Base-by-base conservation (phyloP, 2,329 filamentous ascomycete species). In the Corynespora cassiicola region DNA sequence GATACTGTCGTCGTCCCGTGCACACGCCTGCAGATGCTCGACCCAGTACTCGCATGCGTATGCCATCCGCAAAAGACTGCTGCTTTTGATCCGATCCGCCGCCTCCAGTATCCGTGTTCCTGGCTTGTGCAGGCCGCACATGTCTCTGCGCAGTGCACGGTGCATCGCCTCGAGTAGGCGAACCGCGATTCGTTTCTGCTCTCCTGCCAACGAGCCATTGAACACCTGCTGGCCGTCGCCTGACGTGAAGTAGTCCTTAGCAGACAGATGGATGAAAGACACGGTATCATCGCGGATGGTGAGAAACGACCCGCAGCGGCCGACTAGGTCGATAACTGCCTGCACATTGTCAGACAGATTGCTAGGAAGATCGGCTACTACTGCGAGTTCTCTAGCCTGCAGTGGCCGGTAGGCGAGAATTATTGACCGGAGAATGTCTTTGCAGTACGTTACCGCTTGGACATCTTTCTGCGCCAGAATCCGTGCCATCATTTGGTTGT, bases 191-290 rank as follows among this genome's bases (percentile, higher is more conserved):
- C 14, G 32, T 26, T 14, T 15, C 14, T 46, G 52, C 9, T 55
- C 37, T 9, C 51, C 27, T 7, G 36, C 19, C 2, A 76, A 29
- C 28, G 27, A 7, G 24, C 27, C 25, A 33, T 34, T 12, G 15
- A 45, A 38, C 16, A 45, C 24, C 37, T 41, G 36, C 32, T 23
- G 12, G 18, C 36, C 29, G 20, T 34, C 34, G 16, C 32, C 36
- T 34, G 22, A n/a, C 17, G 32, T 37, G 42, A 61, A 34, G 29
- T 28, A 73, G n/a, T 75, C 72, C 44, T 72, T 72, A 0, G 70
- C 73, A 2, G 72, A 75, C 36, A 71, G 66, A 37, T 75, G 70
- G 1, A 75, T 56, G 36, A 73, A 65, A 28, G 55, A 65, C 6
- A 75, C 28, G 1, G 19, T 43, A 2, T 24, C 39, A 1, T 69